A percentile compares a stretch with the other conserved stretches of the same genome.
These are phyloP conservation scores for Blastobotrys persicus DNA, from an alignment of 1,139 yeast genomes.

Conservation along the genomic window DNA sequence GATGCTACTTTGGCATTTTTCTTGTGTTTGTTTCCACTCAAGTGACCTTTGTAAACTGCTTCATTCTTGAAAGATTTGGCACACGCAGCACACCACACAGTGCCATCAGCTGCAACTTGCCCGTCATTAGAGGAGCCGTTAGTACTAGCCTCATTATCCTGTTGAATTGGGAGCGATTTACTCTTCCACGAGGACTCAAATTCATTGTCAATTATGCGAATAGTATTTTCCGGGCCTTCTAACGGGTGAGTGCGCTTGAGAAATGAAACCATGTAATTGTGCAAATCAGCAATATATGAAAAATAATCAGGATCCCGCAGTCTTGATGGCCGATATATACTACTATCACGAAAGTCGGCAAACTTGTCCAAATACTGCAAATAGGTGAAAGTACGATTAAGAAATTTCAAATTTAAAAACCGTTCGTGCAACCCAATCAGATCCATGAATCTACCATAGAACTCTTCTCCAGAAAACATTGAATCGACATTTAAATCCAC, in stretches of 20 bases:
- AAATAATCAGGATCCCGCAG: constrained; percentile 40
- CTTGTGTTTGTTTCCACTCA: constrained; percentile 72
- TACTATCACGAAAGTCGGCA: constrained; percentile 41
- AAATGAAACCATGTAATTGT: constrained; percentile 48
- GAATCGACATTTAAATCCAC: constrained; percentile 47
- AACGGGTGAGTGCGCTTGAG: constrained; percentile 53
- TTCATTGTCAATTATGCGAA: constrained; percentile 38
- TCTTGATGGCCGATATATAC: constrained; percentile 24
- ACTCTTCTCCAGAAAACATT: constrained; percentile 59
- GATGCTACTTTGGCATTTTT: constrained; percentile 41
- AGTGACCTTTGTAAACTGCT: constrained; percentile 67
- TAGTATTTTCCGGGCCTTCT: constrained; percentile 39
- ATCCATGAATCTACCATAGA: constrained; percentile 64
- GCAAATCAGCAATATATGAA: constrained; percentile 46
- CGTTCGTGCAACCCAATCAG: constrained; percentile 48
- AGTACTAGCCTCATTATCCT: constrained; percentile 16
- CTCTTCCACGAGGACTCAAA: constrained; percentile 35
- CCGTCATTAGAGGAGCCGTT: constrained; percentile 32
- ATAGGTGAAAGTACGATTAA: constrained; percentile 41
- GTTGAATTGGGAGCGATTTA: constrained; percentile 20
- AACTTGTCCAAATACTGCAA: constrained; percentile 51
- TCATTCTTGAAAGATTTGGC: constrained; percentile 60
- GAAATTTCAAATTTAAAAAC: constrained; percentile 48
- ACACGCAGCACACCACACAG: constrained; percentile 60
- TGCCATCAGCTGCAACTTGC: constrained; percentile 14